Base-by-base conservation (phyloP, 352 stramenopile species). In the Globisporangium splendens region DNA sequence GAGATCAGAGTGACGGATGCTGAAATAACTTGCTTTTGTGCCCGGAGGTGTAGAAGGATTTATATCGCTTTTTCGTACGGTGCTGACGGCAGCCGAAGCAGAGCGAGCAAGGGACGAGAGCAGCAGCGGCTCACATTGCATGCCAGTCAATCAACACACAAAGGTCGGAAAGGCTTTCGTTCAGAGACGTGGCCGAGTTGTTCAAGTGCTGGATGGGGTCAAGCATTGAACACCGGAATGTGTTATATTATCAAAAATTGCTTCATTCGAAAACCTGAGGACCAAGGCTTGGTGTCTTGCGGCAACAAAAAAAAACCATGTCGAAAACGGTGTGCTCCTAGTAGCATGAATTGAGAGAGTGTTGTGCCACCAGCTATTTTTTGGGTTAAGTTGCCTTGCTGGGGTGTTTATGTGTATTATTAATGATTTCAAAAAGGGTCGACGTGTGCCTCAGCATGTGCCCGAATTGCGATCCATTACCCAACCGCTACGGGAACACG, bases 11-110 rank as follows among this genome's bases (percentile, higher is more conserved):
- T 15, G 10, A 35, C 28, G 28, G 28, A 6, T 35, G 28, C 3
- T 10, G 8, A 35, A 35, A 11, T n/a, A 10, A 11, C 28, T 31
- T 22, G n/a, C n/a, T 47, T 41, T 39, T n/a, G n/a, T 46, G 49
- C 63, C 38, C 43, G 17, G 17, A 48, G n/a, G 47, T 53, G 22
- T 50, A 89, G 79, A 63, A 66, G 12, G 72, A 89, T n/a, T n/a
- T 46, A 54, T 84, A 21, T 70, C 63, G 20, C 63, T 83, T 5
- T n/a, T n/a, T 70, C 69, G 35, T 83, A 83, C 52, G n/a, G 75
- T 65, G 41, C 31, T 83, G 18, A n/a, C n/a, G n/a, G n/a, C n/a
- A n/a, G n/a, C n/a, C n/a, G n/a, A 56, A 39, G 13, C 46, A 53
- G 7, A 52, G 20, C 17, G 20, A 21, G n/a, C n/a, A n/a, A n/a